phyloP scores from a whole-genome alignment of 192 early-diverging fungal species.

The Coemansia umbellata region DNA sequence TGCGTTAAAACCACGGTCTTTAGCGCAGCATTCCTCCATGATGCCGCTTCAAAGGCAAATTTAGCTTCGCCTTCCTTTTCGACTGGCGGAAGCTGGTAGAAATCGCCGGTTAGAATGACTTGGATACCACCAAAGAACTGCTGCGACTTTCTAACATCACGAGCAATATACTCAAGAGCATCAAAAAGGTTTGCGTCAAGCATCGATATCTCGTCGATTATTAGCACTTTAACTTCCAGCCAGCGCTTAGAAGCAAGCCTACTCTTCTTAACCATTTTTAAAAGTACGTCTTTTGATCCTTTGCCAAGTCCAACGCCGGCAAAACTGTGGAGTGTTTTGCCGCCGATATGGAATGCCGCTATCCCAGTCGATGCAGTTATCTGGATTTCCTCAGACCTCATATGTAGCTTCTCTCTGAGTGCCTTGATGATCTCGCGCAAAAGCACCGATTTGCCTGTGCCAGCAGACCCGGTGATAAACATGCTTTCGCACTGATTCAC shows the following conservation, averaged over 20 bases:
- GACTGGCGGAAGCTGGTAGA: constrained; percentile 80
- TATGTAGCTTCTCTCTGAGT: constrained; percentile 4
- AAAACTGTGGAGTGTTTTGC: constrained; percentile 72
- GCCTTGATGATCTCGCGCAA: constrained; percentile 40
- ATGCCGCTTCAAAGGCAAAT: constrained; percentile 64
- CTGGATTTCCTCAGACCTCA: constrained; percentile 25
- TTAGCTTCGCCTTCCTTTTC: constrained; percentile 37
- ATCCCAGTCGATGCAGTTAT: constrained; percentile 77
- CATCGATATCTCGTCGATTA: constrained; percentile 82
- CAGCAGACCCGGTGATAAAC: constrained; percentile 79
- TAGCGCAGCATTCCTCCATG: constrained; percentile 54
- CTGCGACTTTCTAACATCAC: constrained; percentile 37
- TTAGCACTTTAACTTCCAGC: constrained; percentile 57
- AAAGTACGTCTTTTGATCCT: constrained; percentile 14
- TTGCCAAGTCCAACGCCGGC: constrained; percentile 61
- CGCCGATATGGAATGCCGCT: constrained; percentile 74
- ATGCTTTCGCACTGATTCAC: constrained; percentile 53
- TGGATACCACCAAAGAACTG: constrained; percentile 77
- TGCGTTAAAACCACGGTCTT: constrained; percentile 65
- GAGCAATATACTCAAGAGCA: constrained; percentile 64
- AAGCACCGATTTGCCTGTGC: constrained; percentile 55
- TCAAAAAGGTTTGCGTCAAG: constrained; percentile 69
- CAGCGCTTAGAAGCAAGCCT: constrained; percentile 54
- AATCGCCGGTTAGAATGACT: constrained; percentile 72
- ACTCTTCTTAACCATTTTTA: constrained; percentile 37